phyloP scores from a whole-genome alignment of 2,329 filamentous ascomycete genomes.

The Alternaria sp. region DNA sequence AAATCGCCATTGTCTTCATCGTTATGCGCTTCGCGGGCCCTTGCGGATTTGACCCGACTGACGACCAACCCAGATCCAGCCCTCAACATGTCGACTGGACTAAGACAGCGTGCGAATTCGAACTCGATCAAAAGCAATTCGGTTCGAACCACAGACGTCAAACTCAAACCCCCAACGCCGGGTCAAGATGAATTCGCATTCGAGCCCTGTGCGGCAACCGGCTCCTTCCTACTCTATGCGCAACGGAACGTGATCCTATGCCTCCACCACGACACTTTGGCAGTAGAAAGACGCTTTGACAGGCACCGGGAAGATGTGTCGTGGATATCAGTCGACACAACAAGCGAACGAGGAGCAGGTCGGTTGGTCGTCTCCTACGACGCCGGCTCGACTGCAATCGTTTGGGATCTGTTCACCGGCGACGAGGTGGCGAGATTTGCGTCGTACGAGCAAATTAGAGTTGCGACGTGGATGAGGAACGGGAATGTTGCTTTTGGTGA shows the following conservation, averaged over 20 bases:
- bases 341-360: constrained; percentile 85
- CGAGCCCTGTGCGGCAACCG: constrained; percentile 89
- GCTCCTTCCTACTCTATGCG: constrained; percentile 88
- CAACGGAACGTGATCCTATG: constrained; percentile 84
- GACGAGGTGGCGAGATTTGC: constrained; percentile 91
- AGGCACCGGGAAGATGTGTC: constrained; percentile 84
- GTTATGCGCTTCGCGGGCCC: constrained; percentile 43
- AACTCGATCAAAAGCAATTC: constrained; percentile 43
- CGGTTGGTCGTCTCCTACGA: constrained; percentile 94
- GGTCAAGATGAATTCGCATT: constrained; percentile 66
- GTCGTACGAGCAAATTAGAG: constrained; percentile 85
- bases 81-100: constrained; percentile 56
- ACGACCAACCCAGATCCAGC: constrained; percentile 42
- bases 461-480: constrained; percentile 95
- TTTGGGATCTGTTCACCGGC: constrained; percentile 95
- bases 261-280: constrained; percentile 90
- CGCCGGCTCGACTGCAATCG: constrained; percentile 86
- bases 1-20: constrained; percentile 39
- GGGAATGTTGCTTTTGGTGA: constrained; percentile 96
- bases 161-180: constrained; percentile 53
- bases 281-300: constrained; percentile 86
- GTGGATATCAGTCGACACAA: constrained; percentile 88
- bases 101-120: constrained; percentile 55
- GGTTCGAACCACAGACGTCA: constrained; percentile 45
- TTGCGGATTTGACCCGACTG: constrained; percentile 38